A percentile compares a stretch with the other conserved stretches of the same genome.
Conservation (phyloP, 2,329 filamentous ascomycete species). For the Penicillium polonicum region DNA sequence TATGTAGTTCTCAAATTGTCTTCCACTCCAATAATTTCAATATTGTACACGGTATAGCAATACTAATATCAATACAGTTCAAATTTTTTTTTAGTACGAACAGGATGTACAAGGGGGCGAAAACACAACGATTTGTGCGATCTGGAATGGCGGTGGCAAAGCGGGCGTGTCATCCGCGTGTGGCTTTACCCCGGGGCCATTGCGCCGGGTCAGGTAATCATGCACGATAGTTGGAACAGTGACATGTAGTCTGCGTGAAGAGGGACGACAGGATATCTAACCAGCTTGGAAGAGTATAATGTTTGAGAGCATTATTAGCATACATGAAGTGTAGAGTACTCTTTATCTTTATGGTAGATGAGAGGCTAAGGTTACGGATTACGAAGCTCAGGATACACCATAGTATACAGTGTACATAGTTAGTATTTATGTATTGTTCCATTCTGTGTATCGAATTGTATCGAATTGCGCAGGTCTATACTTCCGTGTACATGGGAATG, state of each 20-base stretch:
- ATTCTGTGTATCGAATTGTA: not conserved
- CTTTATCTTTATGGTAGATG: not conserved
- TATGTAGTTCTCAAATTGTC: not conserved
- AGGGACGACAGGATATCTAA: not conserved
- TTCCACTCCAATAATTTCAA: not conserved
- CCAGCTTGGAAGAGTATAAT: too few relatives aligned
- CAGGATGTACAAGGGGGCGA: not conserved
- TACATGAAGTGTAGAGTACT: not conserved
- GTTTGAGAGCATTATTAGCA: not conserved
- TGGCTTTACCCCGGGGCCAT: slow-evolving; percentile 3
- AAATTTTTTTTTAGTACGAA: not conserved
- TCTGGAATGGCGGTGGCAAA: not conserved
- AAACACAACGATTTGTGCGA: not conserved
- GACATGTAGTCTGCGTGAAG: not conserved
- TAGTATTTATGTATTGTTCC: too few relatives aligned
- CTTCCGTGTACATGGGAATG: slow-evolving; percentile 1
- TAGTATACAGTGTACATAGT: not conserved
- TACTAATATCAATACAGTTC: not conserved
- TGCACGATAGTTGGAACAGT: not conserved
- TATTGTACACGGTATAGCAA: too few relatives aligned
- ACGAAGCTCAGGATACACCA: not conserved
- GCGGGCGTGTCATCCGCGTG: not conserved
- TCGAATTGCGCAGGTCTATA: not conserved
- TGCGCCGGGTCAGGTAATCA: not conserved
- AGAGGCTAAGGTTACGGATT: not conserved